Evolutionary conservation across 2,329 filamentous ascomycete genomes (phyloP).

Genomic region (Calonectria honghensis): DNA sequence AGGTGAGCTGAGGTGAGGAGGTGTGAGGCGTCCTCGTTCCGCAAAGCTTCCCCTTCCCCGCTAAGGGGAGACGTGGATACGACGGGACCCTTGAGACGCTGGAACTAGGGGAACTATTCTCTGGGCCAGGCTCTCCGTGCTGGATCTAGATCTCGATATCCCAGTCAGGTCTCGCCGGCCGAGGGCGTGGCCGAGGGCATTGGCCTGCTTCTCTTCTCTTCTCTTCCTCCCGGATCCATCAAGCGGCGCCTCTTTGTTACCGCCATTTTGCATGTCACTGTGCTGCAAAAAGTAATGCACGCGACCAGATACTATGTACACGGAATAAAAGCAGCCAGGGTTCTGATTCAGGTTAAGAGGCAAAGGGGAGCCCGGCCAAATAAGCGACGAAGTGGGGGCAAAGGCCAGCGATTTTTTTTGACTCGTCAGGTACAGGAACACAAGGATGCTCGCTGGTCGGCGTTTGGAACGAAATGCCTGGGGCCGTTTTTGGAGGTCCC

Average conservation of each 20-base stretch:
- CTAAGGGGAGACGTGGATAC: slow-evolving; percentile 30
- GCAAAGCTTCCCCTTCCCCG: slow-evolving; percentile 40
- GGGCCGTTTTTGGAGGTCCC: slow-evolving; percentile 3
- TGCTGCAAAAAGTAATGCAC: slow-evolving; percentile 24
- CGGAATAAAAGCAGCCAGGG: slow-evolving; percentile 11
- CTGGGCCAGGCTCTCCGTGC: not conserved
- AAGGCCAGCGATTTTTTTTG: not conserved
- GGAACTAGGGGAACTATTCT: slow-evolving; percentile 15
- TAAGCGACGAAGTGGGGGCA: slow-evolving; percentile 20
- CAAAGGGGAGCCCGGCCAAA: not conserved
- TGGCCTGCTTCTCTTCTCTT: not conserved
- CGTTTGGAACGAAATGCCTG: not conserved
- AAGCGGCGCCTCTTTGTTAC: slow-evolving; percentile 1
- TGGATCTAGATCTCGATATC: not conserved
- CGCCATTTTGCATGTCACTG: slow-evolving; percentile 15
- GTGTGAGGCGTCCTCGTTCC: slow-evolving; percentile 28
- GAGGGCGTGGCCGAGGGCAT: not conserved
- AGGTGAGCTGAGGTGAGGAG: slow-evolving; percentile 40
- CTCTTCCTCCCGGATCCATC: not conserved
- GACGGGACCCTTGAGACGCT: slow-evolving; percentile 27
- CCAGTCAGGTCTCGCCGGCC: not conserved
- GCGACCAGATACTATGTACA: slow-evolving; percentile 21
- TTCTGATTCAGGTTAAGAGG: slow-evolving; percentile 30
- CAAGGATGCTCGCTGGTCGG: not conserved
- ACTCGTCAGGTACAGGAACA: slow-evolving; percentile 14